Conservation (phyloP, 176 grass and related monocot genomes). For the Guadua angustifolia region DNA sequence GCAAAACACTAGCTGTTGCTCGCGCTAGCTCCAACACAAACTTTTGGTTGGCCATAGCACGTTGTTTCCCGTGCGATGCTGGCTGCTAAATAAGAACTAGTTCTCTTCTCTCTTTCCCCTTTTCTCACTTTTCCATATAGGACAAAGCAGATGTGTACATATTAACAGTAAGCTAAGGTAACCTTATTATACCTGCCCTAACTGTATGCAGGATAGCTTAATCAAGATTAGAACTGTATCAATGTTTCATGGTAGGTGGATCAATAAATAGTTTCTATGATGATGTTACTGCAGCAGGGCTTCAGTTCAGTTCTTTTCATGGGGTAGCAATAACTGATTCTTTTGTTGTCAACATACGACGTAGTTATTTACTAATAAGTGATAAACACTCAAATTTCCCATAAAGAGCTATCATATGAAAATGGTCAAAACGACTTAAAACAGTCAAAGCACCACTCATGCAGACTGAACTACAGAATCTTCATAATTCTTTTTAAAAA, state of each 20-base stretch:
- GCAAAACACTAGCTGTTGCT: too few species aligned
- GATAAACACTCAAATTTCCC: not conserved
- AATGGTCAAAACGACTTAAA: slow-evolving; percentile 13
- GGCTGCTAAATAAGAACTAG: too few species aligned
- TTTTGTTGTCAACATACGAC: not conserved
- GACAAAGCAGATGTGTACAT: too few species aligned
- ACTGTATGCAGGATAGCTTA: not conserved
- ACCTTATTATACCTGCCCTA: too few species aligned
- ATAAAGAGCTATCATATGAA: not conserved
- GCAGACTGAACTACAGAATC: not conserved
- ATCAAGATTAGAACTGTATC: slow-evolving; percentile 7
- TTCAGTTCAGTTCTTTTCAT: not conserved
- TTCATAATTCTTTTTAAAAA: not conserved
- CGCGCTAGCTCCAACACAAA: too few species aligned
- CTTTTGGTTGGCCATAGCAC: too few species aligned
- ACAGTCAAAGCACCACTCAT: not conserved
- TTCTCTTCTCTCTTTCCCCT: too few species aligned
- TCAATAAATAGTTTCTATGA: not conserved
- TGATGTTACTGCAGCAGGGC: not conserved
- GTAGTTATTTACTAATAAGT: slow-evolving; percentile 8
- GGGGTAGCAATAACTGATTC: slow-evolving; percentile 20
- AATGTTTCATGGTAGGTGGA: slow-evolving; percentile 1
- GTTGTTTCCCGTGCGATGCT: too few species aligned
- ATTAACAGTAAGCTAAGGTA: too few species aligned
- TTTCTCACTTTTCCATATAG: too few species aligned